Base-by-base conservation (phyloP, 2,329 filamentous ascomycete species). In the Teratosphaeria viscida region DNA sequence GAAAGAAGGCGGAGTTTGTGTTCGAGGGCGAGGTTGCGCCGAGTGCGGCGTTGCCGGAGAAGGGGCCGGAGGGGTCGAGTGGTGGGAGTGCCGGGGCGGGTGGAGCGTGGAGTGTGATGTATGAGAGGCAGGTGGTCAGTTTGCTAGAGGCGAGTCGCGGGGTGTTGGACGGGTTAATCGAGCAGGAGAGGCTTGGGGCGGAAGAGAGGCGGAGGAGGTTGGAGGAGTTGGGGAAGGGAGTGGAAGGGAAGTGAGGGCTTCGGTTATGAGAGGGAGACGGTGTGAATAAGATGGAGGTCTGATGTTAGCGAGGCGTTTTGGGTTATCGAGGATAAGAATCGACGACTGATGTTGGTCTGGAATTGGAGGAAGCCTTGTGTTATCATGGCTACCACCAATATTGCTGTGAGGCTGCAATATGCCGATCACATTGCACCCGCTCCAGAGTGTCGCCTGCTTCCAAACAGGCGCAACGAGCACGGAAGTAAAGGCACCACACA, bases 31-130 rank as follows among this genome's bases (percentile, higher is more conserved):
- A 87, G 65, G 64, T 69, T 26, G 68, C 69, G 62, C 82, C 86
- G 61, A 89, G 86, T 56, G 89, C 89, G 59, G 85, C 90, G 77
- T 85, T 95, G 63, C 90, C 90, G 4, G 78, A 84, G 59, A 79
- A 77, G 55, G 87, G 83, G 8, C 37, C 86, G 86, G 70, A 86
- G 85, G n/a, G 76, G 86, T 85, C 55, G 88, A 89, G 75, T 78
- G 78, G 63, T 85, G 78, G 43, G 43, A 5, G 19, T n/a, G n/a
- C 43, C 5, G 70, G 81, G 77, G 68, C 80, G 86, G 63, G 81
- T 82, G 65, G 80, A 78, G 63, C 79, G 83, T 74, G 79, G 83
- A 68, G 64, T 57, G 35, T 52, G 58, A 61, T 63, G 62, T 72
- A 67, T 57, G 70, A 72, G 64, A 63, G 62, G 55, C 70, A 72